These are phyloP conservation scores for Penicillium sp. DNA, from an alignment of 2,329 filamentous ascomycete species.

Conservation along the genomic window DNA sequence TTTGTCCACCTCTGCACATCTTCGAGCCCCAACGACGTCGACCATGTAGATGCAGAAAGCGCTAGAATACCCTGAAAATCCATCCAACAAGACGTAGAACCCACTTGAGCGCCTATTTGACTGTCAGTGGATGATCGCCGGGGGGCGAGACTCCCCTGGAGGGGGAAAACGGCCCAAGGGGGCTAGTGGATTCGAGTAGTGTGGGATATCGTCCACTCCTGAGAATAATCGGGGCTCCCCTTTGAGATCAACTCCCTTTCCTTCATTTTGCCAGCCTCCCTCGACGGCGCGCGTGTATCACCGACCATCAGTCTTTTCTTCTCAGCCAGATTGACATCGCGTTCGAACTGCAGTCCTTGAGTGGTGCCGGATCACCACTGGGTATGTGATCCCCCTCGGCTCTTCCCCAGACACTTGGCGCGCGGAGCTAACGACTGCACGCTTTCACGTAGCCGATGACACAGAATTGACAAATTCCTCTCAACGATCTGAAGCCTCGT, in stretches of 20 bases:
- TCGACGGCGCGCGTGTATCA: no score
- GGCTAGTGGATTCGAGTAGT: conserved; percentile 16
- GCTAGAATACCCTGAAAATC: no score
- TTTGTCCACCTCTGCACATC: no score
- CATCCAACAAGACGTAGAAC: no score
- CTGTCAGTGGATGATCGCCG: conserved; percentile 27
- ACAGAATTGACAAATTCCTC: conserved; percentile 11
- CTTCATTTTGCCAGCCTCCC: no score
- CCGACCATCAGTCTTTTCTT: no score
- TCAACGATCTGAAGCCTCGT: no score
- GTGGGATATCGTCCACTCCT: conserved; percentile 8
- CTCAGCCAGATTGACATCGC: neutral
- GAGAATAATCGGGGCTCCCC: neutral
- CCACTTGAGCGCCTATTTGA: conserved; percentile 7
- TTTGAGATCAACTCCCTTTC: no score
- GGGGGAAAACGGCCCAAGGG: conserved; percentile 13
- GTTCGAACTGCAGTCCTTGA: neutral
- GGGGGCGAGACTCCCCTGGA: conserved; percentile 19
- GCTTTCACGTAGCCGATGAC: conserved; percentile 12
- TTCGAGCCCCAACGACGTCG: no score
- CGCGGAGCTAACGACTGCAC: neutral
- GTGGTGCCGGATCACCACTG: conserved; percentile 17
- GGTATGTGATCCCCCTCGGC: conserved; percentile 3
- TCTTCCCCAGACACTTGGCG: neutral
- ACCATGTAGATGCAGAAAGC: neutral